Evolutionary conservation across 2,329 filamentous ascomycete genomes (phyloP), one percentile per base, ranked within the genome.

Genomic region (Diaporthe ilicicola): DNA sequence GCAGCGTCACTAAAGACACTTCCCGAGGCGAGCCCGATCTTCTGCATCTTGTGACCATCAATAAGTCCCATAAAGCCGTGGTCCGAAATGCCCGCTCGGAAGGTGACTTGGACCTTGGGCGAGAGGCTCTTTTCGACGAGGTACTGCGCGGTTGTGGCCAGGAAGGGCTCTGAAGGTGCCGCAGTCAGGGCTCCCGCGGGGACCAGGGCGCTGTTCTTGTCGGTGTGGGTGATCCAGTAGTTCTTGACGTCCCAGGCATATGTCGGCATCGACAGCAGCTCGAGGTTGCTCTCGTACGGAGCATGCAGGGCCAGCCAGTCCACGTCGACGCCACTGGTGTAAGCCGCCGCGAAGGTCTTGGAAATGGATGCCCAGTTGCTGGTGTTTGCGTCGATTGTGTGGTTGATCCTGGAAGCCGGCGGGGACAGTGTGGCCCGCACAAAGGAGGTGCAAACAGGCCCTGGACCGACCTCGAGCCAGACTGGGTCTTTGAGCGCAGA

Each of bases 401-500:
- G 87, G 76, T 86, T 90, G 66, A 83, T 82, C 44, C 91, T 79
- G 50, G 86, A 82, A n/a, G 88, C 85, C 48, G 82, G 78, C 44
- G 85, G 85, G 44, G 83, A 81, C n/a, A 87, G 83, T 73, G 91
- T 86, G 46, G 86, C 85, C 39, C 84, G 87, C 66, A 86, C 88
- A 69, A 87, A 85, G 74, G 90, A 83, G 76, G 88, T 85, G 34
- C 91, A 79, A 68, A 90, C 85, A 76, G 91, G 89, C n/a, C 81
- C 82, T 37, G 91, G 90, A 15, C 91, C 91, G 74, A 93, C 82
- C 77, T 93, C 91, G 67, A 93, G 81, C 87, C 88, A 92, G 24
- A 88, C 84, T 10, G 89, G 90, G 79, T 89, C 88, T 72, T 88
- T 86, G 69, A 86, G 81, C 75, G 87, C 84, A 12, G 87, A 88